Percentiles rank a stretch among this genome's conserved stretches.
Conservation (phyloP, 208 protist species). For the Acanthamoeba sp. region DNA sequence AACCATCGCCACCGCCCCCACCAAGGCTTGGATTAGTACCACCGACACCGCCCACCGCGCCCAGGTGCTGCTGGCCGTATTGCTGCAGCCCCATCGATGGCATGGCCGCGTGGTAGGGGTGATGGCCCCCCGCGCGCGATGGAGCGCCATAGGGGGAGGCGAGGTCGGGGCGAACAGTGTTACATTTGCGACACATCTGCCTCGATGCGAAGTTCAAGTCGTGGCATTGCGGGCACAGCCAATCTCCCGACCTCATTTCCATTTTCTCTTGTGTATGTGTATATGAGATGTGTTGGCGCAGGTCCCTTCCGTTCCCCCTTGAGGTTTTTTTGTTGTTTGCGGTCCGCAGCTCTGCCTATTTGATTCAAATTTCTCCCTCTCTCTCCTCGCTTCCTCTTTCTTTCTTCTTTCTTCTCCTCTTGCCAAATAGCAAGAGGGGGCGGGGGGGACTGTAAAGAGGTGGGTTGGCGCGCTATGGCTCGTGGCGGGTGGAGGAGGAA, state of each 20-base stretch:
- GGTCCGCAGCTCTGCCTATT: too few relatives aligned
- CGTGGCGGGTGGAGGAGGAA: not conserved
- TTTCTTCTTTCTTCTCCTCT: not conserved
- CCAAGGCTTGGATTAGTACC: slow-evolving; percentile 1
- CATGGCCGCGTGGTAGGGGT: not conserved
- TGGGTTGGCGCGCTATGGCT: too few relatives aligned
- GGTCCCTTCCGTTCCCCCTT: too few relatives aligned
- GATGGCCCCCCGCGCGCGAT: too few relatives aligned
- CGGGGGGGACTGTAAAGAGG: too few relatives aligned
- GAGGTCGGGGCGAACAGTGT: slow-evolving; percentile 62
- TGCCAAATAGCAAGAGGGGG: not conserved
- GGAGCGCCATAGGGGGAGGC: not conserved
- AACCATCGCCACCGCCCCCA: slow-evolving; percentile 39
- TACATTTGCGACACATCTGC: slow-evolving; percentile 40
- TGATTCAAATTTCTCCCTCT: not conserved
- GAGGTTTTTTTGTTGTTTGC: too few relatives aligned
- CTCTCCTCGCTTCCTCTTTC: not conserved
- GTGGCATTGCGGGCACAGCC: slow-evolving; percentile 39
- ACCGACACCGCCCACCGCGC: not conserved
- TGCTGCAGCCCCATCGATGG: not conserved
- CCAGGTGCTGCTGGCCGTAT: not conserved
- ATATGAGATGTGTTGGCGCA: not conserved
- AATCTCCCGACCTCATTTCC: slow-evolving; percentile 47
- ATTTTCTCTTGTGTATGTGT: not conserved
- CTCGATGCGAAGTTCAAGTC: slow-evolving; percentile 67